Conservation (phyloP, 2,329 filamentous ascomycete genomes). For the Neofusicoccum sp. region DNA sequence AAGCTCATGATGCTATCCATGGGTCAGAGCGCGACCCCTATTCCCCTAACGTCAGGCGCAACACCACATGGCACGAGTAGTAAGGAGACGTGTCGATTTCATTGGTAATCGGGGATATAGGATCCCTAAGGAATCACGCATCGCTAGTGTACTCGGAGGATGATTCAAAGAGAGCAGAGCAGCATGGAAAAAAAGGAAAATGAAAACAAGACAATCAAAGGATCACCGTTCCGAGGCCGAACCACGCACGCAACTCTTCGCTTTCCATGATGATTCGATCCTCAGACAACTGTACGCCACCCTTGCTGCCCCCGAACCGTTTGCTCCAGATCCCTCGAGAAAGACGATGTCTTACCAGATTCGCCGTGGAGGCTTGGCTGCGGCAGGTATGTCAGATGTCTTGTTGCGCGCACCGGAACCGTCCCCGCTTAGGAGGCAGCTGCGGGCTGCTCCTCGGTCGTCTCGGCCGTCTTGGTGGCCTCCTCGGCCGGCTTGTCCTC, state of each 20-base stretch:
- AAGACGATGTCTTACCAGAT: conserved; percentile 20
- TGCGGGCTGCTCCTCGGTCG: conserved; percentile 26
- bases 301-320: conserved; percentile 18
- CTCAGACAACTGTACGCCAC: conserved; percentile 23
- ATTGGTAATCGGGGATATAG: conserved; percentile 20
- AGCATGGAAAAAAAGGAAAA: conserved; percentile 17
- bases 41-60: not conserved
- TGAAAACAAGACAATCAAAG: conserved; percentile 22
- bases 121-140: conserved; percentile 18
- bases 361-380: conserved; percentile 16
- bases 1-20: not conserved
- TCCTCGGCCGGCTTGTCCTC: conserved; percentile 45
- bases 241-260: conserved; percentile 21
- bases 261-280: conserved; percentile 22
- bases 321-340: conserved; percentile 20
- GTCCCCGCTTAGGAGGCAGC: conserved; percentile 16
- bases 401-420: conserved; percentile 8
- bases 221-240: conserved; percentile 22
- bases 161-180: conserved; percentile 20
- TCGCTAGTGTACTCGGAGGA: conserved; percentile 22
- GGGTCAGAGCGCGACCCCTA: conserved; percentile 18
- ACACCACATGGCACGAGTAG: conserved; percentile 4
- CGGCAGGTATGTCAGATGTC: conserved; percentile 19
- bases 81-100: conserved; percentile 21
- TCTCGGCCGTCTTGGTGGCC: conserved; percentile 54